These are phyloP conservation scores for Chrysanthemum seticuspe DNA, from an alignment of 129 eudicot species.

Conservation along the genomic window DNA sequence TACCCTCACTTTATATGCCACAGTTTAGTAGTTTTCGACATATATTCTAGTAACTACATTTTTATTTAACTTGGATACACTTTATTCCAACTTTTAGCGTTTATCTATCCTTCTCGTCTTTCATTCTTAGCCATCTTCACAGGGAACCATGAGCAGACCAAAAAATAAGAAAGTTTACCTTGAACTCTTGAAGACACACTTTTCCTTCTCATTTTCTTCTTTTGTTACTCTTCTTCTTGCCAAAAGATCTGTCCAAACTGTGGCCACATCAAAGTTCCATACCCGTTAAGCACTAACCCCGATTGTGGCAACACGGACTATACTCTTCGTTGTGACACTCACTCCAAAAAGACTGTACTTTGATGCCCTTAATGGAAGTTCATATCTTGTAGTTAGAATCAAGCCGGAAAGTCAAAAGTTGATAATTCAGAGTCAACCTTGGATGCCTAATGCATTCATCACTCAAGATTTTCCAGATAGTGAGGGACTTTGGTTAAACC, in stretches of 20 bases:
- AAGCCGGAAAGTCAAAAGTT: conserved; percentile 37
- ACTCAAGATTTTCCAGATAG: conserved; percentile 50
- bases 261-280: conserved; percentile 52
- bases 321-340: conserved; percentile 47
- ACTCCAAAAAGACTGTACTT: conserved; percentile 46
- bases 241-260: conserved; percentile 53
- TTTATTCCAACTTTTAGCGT: conserved; percentile 44
- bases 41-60: conserved; percentile 31
- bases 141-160: conserved; percentile 31
- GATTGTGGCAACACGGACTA: conserved; percentile 49
- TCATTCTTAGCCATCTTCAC: conserved; percentile 31
- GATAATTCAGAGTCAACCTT: conserved; percentile 50
- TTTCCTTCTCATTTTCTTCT: conserved; percentile 34
- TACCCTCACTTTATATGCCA: conserved; percentile 13
- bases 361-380: conserved; percentile 55
- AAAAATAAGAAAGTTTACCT: conserved; percentile 3
- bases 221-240: conserved; percentile 35
- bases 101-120: conserved; percentile 40
- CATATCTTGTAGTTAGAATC: conserved; percentile 43
- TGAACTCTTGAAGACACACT: conserved; percentile 19
- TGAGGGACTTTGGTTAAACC: conserved; percentile 67
- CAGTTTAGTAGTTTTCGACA: conserved; percentile 25
- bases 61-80: conserved; percentile 22
- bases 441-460: conserved; percentile 44
- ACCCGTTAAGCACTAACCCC: conserved; percentile 59